A percentile compares a stretch with the other conserved stretches of the same genome.
Evolutionary conservation across 345 rosid species (phyloP).

Genomic region (Populus deltoides): DNA sequence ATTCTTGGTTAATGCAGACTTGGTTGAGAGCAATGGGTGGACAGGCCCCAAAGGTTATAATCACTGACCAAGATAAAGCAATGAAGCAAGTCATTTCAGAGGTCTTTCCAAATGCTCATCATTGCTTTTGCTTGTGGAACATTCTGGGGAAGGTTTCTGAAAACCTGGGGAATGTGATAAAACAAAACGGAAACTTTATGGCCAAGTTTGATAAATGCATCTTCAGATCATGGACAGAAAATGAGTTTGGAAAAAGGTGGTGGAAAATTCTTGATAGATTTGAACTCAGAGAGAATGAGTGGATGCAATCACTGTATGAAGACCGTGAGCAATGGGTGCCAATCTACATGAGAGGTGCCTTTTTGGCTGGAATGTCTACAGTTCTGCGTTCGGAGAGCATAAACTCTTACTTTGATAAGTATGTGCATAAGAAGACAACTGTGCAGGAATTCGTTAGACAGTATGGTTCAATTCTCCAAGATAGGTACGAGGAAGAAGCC

Average conservation of each 20-base stretch:
- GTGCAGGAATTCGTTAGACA: conserved; percentile 57
- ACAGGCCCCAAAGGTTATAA: conserved; percentile 51
- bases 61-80: conserved; percentile 51
- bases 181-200: conserved; percentile 54
- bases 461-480: conserved; percentile 52
- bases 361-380: conserved; percentile 60
- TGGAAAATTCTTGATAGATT: conserved; percentile 59
- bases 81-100: conserved; percentile 41
- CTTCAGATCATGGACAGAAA: conserved; percentile 60
- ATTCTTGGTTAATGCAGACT: conserved; percentile 61
- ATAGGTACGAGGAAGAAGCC: conserved; percentile 69
- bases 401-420: conserved; percentile 59
- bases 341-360: conserved; percentile 44
- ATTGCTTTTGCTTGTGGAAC: conserved; percentile 58
- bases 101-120: conserved; percentile 49
- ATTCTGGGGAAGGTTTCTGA: conserved; percentile 55
- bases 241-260: conserved; percentile 58
- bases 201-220: conserved; percentile 58
- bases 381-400: conserved; percentile 57
- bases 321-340: conserved; percentile 66
- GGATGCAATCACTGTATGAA: conserved; percentile 54
- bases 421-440: conserved; percentile 60
- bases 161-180: conserved; percentile 48
- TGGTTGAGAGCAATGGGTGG: conserved; percentile 73
- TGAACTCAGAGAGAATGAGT: conserved; percentile 53